These are phyloP conservation scores for Trebouxiophyceae sp. DNA, from an alignment of 163 green algal species.

Conservation along the genomic window DNA sequence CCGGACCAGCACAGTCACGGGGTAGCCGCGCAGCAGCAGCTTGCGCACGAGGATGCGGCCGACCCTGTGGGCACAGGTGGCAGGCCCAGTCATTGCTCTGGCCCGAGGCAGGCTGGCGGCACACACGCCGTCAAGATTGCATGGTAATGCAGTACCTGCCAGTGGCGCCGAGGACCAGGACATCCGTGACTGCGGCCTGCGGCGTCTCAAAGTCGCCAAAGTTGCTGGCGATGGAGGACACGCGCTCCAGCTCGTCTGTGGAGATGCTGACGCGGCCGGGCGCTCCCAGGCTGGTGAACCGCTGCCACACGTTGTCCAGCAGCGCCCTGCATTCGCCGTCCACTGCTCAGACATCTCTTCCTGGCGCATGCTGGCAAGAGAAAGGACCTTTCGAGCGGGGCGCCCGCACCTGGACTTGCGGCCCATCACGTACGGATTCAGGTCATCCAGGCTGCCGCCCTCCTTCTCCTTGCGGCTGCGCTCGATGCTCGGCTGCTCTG, in stretches of 20 bases:
- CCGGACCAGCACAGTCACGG: constrained; percentile 53
- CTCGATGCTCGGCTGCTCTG: no score
- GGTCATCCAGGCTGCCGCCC: not conserved
- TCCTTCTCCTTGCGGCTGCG: no score
- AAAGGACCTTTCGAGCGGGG: not conserved
- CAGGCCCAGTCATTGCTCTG: not conserved
- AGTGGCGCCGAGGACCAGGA: constrained; percentile 90
- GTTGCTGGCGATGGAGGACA: no score
- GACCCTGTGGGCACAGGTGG: constrained; percentile 27
- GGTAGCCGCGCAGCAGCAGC: constrained; percentile 93
- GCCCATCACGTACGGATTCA: constrained; percentile 1
- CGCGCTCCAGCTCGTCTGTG: no score
- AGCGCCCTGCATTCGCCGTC: constrained; percentile 1
- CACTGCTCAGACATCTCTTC: not conserved
- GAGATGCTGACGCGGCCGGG: no score
- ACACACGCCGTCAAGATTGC: not conserved
- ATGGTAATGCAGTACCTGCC: constrained; percentile 30
- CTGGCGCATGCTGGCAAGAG: not conserved
- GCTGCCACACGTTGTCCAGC: constrained; percentile 77
- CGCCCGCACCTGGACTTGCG: not conserved
- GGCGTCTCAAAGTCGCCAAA: constrained; percentile 45
- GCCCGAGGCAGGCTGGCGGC: no score
- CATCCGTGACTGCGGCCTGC: constrained; percentile 73
- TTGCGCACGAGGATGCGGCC: constrained; percentile 87
- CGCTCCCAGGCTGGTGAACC: constrained; percentile 59